Conservation (phyloP, 768 basidiomycete species). For the Suillus alpinus region DNA sequence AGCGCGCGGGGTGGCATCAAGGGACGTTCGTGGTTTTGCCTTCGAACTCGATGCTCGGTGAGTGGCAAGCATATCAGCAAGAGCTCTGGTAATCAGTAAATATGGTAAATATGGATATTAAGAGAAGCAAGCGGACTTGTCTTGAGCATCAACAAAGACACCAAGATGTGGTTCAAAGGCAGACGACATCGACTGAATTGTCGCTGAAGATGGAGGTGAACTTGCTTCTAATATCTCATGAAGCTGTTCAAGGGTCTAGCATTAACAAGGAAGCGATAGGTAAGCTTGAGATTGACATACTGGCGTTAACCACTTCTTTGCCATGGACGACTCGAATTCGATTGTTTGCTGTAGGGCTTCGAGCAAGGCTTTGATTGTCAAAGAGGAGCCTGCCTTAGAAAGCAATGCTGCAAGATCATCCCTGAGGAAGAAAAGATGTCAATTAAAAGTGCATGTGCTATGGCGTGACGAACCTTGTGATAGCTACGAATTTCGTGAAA, state of each 20-base stretch:
- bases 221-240: constrained; percentile 60
- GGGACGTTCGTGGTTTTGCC: constrained; percentile 56
- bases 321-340: constrained; percentile 84
- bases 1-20: constrained; percentile 51
- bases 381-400: constrained; percentile 69
- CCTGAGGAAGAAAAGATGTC: constrained; percentile 36
- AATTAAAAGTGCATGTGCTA: background rate
- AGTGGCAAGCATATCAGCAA: constrained; percentile 86
- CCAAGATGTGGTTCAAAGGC: constrained; percentile 91
- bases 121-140: constrained; percentile 62
- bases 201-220: constrained; percentile 47
- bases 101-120: background rate
- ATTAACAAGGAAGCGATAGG: background rate
- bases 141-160: constrained; percentile 94
- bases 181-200: constrained; percentile 71
- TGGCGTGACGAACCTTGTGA: constrained; percentile 63
- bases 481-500: constrained; percentile 82
- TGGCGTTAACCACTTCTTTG: constrained; percentile 77
- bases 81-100: constrained; percentile 48
- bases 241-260: constrained; percentile 39
- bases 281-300: constrained; percentile 36
- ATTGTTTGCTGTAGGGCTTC: constrained; percentile 83
- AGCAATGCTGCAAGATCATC: constrained; percentile 82
- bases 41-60: constrained; percentile 53
- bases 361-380: constrained; percentile 76